Conservation (phyloP, 164 flowering plant species). For the Cinnamomum chago region DNA sequence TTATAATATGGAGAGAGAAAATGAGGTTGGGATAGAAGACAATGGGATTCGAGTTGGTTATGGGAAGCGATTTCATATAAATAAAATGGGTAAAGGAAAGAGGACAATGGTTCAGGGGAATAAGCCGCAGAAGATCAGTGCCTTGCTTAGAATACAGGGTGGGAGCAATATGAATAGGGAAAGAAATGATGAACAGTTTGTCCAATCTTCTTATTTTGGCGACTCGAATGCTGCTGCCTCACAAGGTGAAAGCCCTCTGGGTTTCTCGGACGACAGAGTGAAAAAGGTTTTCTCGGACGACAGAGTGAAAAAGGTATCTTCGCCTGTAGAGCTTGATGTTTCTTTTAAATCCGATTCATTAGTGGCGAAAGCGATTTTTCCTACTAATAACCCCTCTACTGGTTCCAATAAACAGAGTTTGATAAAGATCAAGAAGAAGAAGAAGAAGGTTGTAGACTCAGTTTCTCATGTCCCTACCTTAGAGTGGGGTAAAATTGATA, state of each 20-base stretch:
- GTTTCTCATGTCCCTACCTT: conserved; percentile 12
- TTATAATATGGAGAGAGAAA: background rate
- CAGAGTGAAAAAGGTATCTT: conserved; percentile 30
- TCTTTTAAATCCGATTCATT: conserved; percentile 72
- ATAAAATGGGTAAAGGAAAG: background rate
- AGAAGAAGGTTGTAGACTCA: conserved; percentile 11
- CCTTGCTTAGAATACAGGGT: conserved; percentile 50
- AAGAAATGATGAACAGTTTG: conserved; percentile 24
- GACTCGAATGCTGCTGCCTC: conserved; percentile 20
- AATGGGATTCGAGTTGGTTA: background rate
- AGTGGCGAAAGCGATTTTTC: conserved; percentile 57
- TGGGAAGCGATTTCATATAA: background rate
- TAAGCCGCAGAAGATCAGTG: conserved; percentile 56
- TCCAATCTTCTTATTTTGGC: conserved; percentile 15
- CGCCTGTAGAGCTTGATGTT: conserved; percentile 69
- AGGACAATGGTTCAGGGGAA: conserved; percentile 12
- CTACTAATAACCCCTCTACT: conserved; percentile 30
- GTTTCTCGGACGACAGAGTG: conserved; percentile 1
- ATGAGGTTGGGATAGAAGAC: background rate
- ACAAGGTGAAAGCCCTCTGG: conserved; percentile 29
- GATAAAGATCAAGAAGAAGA: conserved; percentile 27
- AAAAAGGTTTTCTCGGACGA: conserved; percentile 25
- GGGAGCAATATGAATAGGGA: conserved; percentile 30
- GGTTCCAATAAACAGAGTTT: conserved; percentile 19
- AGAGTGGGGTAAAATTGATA: conserved; percentile 7